Percentiles rank a stretch among this genome's conserved stretches.
Conservation (phyloP, 2,329 filamentous ascomycete species). For the Epichloe glyceriae region DNA sequence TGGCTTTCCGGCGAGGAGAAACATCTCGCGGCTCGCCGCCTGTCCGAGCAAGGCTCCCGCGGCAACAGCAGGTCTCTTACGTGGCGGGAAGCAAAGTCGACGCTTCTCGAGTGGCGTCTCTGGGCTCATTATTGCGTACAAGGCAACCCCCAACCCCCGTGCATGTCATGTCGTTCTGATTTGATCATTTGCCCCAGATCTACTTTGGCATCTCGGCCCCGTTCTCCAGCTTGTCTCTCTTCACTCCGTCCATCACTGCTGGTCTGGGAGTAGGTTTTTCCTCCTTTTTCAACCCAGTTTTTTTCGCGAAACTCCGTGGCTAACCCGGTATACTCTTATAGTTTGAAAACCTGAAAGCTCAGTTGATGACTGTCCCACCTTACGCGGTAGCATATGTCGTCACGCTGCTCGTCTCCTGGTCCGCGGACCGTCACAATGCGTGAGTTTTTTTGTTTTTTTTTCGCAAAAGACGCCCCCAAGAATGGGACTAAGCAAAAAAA, state of each 20-base stretch:
- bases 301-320: too few relatives aligned
- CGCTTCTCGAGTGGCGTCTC: conserved; percentile 51
- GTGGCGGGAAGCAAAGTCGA: conserved; percentile 56
- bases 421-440: conserved; percentile 49
- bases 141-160: too few relatives aligned
- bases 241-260: conserved; percentile 46
- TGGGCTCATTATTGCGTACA: conserved; percentile 47
- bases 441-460: not conserved
- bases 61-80: conserved; percentile 50
- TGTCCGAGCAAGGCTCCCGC: conserved; percentile 35
- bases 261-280: conserved; percentile 24
- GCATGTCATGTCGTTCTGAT: too few relatives aligned
- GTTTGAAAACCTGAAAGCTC: conserved; percentile 39
- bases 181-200: conserved; percentile 12
- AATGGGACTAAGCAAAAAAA: too few relatives aligned
- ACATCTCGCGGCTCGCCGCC: conserved; percentile 33
- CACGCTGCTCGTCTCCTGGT: conserved; percentile 35
- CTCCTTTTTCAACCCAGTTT: not conserved
- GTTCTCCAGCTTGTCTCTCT: conserved; percentile 47
- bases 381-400: conserved; percentile 44
- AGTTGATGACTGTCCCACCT: conserved; percentile 54
- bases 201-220: conserved; percentile 39
- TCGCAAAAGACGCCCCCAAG: too few relatives aligned
- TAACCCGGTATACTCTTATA: not conserved
- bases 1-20: conserved; percentile 50